Conservation (phyloP, 2,329 filamentous ascomycete species). For the Fusarium abutilonis region DNA sequence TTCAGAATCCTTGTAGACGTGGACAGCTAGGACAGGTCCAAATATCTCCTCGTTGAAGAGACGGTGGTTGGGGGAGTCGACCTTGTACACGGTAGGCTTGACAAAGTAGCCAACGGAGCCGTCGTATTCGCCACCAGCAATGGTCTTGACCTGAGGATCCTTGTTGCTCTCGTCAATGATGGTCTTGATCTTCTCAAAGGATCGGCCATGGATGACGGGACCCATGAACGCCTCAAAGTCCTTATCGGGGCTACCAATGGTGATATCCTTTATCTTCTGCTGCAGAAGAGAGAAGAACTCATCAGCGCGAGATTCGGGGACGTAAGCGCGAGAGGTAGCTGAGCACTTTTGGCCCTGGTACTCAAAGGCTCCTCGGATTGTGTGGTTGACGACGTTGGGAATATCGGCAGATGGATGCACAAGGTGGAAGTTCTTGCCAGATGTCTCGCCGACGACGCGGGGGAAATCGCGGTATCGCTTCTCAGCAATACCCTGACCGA, state of each 20-base stretch:
- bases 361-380: conserved; percentile 86
- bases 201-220: conserved; percentile 82
- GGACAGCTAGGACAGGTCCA: conserved; percentile 76
- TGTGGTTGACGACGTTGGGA: conserved; percentile 82
- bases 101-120: conserved; percentile 82
- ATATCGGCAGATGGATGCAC: conserved; percentile 81
- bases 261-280: conserved; percentile 73
- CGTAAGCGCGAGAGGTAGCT: conserved; percentile 81
- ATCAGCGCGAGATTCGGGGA: conserved; percentile 79
- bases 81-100: conserved; percentile 82
- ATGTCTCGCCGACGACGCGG: conserved; percentile 88
- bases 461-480: conserved; percentile 86
- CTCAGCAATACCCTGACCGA: conserved; percentile 81
- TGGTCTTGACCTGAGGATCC: conserved; percentile 74
- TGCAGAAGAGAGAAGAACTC: conserved; percentile 74
- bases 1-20: conserved; percentile 78
- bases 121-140: conserved; percentile 81
- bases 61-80: conserved; percentile 75
- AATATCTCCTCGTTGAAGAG: conserved; percentile 84
- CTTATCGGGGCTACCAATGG: conserved; percentile 73
- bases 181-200: conserved; percentile 80
- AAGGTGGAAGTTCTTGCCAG: conserved; percentile 93
- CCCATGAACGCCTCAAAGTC: conserved; percentile 81
- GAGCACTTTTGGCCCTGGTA: conserved; percentile 94
- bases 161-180: conserved; percentile 83